Percentiles rank a stretch among this genome's conserved stretches.
These are phyloP conservation scores for Phytopythium kandeliae DNA, from an alignment of 352 stramenopile species.

Conservation along the genomic window DNA sequence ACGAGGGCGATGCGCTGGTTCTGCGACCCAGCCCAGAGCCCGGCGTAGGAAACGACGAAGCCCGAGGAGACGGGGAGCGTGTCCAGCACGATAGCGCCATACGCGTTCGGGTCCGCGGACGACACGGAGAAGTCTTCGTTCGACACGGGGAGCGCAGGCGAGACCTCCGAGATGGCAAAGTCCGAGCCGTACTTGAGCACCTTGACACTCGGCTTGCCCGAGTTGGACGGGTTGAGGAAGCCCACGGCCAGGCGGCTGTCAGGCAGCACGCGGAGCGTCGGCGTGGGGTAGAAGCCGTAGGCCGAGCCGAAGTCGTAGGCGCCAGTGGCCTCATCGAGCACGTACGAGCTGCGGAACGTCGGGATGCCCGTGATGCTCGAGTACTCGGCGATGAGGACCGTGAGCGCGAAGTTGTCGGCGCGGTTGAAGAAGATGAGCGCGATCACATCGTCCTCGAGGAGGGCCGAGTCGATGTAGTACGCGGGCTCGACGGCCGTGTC, in stretches of 20 bases:
- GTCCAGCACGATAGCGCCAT: constrained; percentile 49
- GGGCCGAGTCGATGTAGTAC: constrained; percentile 70
- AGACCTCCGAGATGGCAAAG: constrained; percentile 39
- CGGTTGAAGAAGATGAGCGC: constrained; percentile 66
- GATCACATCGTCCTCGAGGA: constrained; percentile 53
- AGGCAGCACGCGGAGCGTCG: constrained; percentile 41
- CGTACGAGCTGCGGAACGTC: constrained; percentile 66
- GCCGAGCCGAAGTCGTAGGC: constrained; percentile 64
- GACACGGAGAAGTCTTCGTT: constrained; percentile 68
- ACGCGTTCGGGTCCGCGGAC: constrained; percentile 44
- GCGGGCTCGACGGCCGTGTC: constrained; percentile 48
- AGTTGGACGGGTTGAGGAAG: constrained; percentile 75
- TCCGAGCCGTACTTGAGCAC: constrained; percentile 63
- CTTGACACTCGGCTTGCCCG: constrained; percentile 68
- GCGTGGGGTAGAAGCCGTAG: constrained; percentile 65
- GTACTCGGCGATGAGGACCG: constrained; percentile 62
- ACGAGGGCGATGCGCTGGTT: constrained; percentile 69
- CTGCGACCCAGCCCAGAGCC: constrained; percentile 42
- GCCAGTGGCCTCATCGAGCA: constrained; percentile 52
- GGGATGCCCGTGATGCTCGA: constrained; percentile 39
- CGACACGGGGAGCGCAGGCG: constrained; percentile 55
- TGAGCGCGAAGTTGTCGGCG: constrained; percentile 72
- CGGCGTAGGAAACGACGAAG: constrained; percentile 52
- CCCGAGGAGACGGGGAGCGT: constrained; percentile 45
- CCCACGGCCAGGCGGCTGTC: constrained; percentile 52